Base-by-base conservation (phyloP, 169 alveolate species). In the Amoebophrya sp. region DNA sequence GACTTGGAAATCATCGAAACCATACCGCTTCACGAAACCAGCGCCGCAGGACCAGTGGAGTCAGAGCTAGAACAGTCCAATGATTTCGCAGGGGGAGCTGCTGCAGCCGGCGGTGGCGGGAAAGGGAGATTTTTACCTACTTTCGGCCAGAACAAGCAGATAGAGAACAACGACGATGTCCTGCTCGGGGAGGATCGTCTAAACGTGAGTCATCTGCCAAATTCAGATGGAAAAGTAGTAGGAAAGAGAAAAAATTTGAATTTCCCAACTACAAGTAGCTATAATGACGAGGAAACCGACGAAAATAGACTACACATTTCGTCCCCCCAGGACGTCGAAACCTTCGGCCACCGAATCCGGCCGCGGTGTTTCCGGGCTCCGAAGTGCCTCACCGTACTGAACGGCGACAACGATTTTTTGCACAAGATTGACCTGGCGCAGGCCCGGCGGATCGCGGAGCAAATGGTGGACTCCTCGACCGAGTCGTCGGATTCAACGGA, bases 351-450 rank as follows among this genome's bases (percentile, higher is more conserved):
- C n/a, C n/a, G n/a, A n/a, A 7, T 66, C 10, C 12, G 32, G 35
- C 83, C 83, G 35, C 83, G 83, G 39, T 66, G 35, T 2, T 66
- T 66, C 83, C 83, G 83, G 7, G 83, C 83, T 7, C 83, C 83
- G 10, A 66, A 66, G 83, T 66, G 35, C 10, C 12, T 66, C 83
- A 7, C 32, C 83, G 35, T 66, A 3, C 35, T 66, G 83, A 7
- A 25, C 29, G 83, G 83, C 10, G 83, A 66, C 83, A 25, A 7
- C 83, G 35, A 3, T n/a, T 66, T 66, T 25, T 25, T 66, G 83
- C 83, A 66, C 32, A 2, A 25, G 29, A 66, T 66, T 25, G 83
- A 66, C 83, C 35, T 66, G 35, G 83, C 83, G 39, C 83, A 66
- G 83, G 83, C 83, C 7, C 83, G 83, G 7, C 12, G 83, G 83